Evolutionary conservation across 1,139 yeast species (phyloP).

Genomic region (Zygosaccharomyces sapae): DNA sequence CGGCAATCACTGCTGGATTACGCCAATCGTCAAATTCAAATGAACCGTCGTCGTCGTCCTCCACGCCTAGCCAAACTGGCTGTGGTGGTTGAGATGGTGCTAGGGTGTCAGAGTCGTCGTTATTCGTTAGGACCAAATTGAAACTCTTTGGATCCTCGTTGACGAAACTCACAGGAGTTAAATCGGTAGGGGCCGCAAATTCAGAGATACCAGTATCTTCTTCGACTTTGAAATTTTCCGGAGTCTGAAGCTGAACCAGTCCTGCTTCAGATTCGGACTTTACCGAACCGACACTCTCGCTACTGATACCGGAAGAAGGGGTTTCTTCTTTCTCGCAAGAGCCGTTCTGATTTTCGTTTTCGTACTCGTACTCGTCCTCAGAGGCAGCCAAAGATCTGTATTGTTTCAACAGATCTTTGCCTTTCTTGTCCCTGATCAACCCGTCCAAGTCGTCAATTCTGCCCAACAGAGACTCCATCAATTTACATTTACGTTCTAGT

Average conservation of each 20-base stretch:
- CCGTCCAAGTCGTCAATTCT: constrained; percentile 22
- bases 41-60: constrained; percentile 21
- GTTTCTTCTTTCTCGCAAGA: background rate
- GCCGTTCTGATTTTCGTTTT: background rate
- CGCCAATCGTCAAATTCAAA: constrained; percentile 41
- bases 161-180: constrained; percentile 16
- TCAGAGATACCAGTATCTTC: constrained; percentile 3
- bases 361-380: background rate
- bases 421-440: constrained; percentile 14
- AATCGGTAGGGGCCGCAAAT: constrained; percentile 9
- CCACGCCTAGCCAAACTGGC: constrained; percentile 11
- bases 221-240: background rate
- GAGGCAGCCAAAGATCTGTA: constrained; percentile 7
- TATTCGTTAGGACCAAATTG: constrained; percentile 21
- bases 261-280: constrained; percentile 4
- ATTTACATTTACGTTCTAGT: constrained; percentile 48
- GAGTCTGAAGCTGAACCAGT: constrained; percentile 7
- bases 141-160: constrained; percentile 15
- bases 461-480: constrained; percentile 32
- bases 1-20: constrained; percentile 43
- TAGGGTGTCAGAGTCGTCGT: constrained; percentile 12
- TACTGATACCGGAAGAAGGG: background rate
- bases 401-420: constrained; percentile 10
- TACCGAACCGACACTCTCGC: background rate
- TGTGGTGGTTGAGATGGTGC: constrained; percentile 8